Conservation (phyloP, 1,139 yeast genomes). For the Pichia sp. region DNA sequence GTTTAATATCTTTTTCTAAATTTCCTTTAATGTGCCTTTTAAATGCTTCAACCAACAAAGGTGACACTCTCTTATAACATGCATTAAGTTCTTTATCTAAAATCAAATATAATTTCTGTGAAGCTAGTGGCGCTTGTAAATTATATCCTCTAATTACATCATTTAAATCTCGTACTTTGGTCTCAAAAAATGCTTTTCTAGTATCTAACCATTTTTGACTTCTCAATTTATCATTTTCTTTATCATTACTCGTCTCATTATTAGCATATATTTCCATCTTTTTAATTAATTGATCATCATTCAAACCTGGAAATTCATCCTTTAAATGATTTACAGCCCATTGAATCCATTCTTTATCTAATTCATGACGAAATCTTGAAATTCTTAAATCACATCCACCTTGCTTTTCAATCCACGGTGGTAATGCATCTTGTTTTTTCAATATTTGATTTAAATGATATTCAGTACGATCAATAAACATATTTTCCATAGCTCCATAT, state of each 20-base stretch:
- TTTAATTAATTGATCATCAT: slow-evolving; percentile 13
- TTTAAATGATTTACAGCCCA: slow-evolving; percentile 32
- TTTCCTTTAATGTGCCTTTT: slow-evolving; percentile 16
- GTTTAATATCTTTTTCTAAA: not conserved
- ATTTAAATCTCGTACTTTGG: slow-evolving; percentile 47
- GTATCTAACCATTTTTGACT: slow-evolving; percentile 35
- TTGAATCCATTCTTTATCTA: slow-evolving; percentile 41
- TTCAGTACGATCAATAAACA: slow-evolving; percentile 52
- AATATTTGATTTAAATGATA: slow-evolving; percentile 67
- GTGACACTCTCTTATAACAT: slow-evolving; percentile 32
- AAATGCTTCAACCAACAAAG: slow-evolving; percentile 22
- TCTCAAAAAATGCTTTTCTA: slow-evolving; percentile 36
- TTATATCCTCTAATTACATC: slow-evolving; percentile 63
- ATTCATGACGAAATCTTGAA: slow-evolving; percentile 37
- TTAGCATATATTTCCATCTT: slow-evolving; percentile 17
- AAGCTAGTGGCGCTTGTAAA: slow-evolving; percentile 69
- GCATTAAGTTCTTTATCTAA: slow-evolving; percentile 45
- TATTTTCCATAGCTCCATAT: slow-evolving; percentile 30
- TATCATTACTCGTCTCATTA: slow-evolving; percentile 6
- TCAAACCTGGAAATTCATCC: slow-evolving; percentile 21
- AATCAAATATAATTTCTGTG: slow-evolving; percentile 61
- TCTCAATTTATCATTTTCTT: slow-evolving; percentile 17
- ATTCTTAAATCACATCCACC: slow-evolving; percentile 47
- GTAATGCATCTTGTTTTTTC: slow-evolving; percentile 68
- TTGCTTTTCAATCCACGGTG: slow-evolving; percentile 88